Evolutionary conservation across 345 rosid genomes (phyloP).

Genomic region (Lagerstroemia speciosa): DNA sequence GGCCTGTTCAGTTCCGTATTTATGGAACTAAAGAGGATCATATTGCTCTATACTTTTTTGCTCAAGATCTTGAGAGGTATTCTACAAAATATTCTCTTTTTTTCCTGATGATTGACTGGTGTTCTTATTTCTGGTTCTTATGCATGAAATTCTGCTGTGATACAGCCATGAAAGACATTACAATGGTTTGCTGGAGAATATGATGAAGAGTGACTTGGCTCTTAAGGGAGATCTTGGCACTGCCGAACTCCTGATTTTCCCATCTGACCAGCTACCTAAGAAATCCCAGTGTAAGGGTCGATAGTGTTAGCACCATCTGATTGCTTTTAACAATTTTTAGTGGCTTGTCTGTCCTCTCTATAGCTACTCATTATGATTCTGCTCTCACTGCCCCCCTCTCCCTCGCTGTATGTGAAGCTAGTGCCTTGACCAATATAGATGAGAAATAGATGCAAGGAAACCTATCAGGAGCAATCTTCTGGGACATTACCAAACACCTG

Average conservation of each 20-base stretch:
- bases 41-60: constrained; percentile 94
- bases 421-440: background rate
- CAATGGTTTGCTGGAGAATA: constrained; percentile 62
- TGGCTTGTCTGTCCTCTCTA: background rate
- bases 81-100: background rate
- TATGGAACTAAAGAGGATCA: constrained; percentile 70
- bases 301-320: background rate
- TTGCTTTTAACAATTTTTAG: background rate
- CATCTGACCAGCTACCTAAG: constrained; percentile 82
- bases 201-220: constrained; percentile 81
- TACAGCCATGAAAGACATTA: constrained; percentile 73
- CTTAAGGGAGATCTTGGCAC: constrained; percentile 64
- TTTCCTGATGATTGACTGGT: constrained; percentile 1
- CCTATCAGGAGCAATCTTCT: background rate
- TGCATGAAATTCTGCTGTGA: constrained; percentile 14
- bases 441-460: background rate
- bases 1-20: constrained; percentile 79
- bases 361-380: background rate
- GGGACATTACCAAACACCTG: background rate
- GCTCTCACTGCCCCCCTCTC: background rate
- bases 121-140: constrained; percentile 4
- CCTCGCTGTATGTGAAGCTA: background rate
- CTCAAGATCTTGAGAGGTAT: constrained; percentile 80
- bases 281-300: constrained; percentile 73
- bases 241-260: constrained; percentile 72